Evolutionary conservation across 495 filamentous ascomycete species (phyloP).

Genomic region (Cairneyella variabilis): DNA sequence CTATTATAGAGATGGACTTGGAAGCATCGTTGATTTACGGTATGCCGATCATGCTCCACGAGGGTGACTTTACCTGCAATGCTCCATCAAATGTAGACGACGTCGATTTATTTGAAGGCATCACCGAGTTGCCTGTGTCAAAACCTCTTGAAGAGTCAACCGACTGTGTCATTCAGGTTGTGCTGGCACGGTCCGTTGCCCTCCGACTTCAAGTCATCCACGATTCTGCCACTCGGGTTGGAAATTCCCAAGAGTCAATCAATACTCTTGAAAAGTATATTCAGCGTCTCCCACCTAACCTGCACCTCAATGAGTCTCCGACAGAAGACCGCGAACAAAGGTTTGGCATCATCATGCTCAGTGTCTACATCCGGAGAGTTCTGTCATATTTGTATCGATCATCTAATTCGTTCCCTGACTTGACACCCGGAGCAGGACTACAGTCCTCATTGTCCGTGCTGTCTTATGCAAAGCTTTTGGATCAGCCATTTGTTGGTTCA

Average conservation of each 20-base stretch:
- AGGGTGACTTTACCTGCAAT: constrained; percentile 3
- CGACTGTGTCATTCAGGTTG: background rate
- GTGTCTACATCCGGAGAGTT: constrained; percentile 3
- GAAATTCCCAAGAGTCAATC: background rate
- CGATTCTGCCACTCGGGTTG: background rate
- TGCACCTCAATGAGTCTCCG: background rate
- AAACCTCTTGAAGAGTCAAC: constrained; percentile 1
- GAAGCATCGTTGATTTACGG: constrained; percentile 4
- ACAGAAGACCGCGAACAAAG: background rate
- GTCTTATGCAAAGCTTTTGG: constrained; percentile 4
- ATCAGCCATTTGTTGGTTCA: background rate
- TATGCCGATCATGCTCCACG: constrained; percentile 3
- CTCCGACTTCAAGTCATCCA: background rate
- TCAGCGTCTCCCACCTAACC: background rate
- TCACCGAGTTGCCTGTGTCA: background rate
- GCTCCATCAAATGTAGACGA: background rate
- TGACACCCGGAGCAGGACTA: constrained; percentile 3
- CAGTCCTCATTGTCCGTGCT: constrained; percentile 8
- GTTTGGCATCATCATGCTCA: constrained; percentile 6
- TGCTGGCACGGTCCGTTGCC: background rate
- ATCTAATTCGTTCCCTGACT: background rate
- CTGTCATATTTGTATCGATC: constrained; percentile 3
- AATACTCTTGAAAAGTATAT: constrained; percentile 2
- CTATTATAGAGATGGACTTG: constrained; percentile 35
- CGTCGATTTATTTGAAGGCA: background rate